phyloP scores from a whole-genome alignment of 306 rosid genomes.

The Fragaria iinumae region DNA sequence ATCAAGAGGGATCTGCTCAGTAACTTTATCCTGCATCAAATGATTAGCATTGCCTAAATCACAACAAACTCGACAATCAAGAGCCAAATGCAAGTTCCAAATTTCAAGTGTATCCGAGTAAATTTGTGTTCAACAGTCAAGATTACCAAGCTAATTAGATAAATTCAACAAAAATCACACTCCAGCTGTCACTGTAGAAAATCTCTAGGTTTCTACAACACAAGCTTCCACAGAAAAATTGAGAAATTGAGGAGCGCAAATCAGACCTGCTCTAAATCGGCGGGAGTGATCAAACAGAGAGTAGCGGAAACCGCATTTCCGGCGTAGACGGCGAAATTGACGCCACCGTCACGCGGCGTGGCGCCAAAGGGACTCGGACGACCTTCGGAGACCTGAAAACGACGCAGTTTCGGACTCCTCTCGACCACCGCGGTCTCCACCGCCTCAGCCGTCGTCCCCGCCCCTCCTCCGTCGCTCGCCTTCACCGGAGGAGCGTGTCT shows the following conservation, averaged over 20 bases:
- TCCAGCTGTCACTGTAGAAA: background rate
- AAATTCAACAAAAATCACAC: background rate
- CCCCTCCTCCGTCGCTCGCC: constrained; percentile 20
- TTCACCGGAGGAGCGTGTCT: background rate
- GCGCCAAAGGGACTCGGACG: constrained; percentile 68
- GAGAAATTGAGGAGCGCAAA: background rate
- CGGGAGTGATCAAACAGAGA: constrained; percentile 63
- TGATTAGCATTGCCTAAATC: background rate
- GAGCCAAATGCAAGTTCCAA: background rate
- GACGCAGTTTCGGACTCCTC: constrained; percentile 28
- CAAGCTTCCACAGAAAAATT: background rate
- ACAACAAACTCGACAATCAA: background rate
- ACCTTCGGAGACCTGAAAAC: constrained; percentile 55
- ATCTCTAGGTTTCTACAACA: background rate
- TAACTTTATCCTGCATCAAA: constrained; percentile 68
- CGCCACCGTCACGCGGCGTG: constrained; percentile 54
- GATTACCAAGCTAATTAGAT: background rate
- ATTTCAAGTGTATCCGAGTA: background rate
- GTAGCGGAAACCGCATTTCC: constrained; percentile 61
- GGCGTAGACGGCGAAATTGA: constrained; percentile 74
- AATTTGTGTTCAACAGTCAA: background rate
- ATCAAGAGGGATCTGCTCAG: constrained; percentile 63
- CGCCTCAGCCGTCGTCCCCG: constrained; percentile 23
- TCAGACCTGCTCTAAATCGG: constrained; percentile 62
- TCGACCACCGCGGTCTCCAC: constrained; percentile 27